Conservation (phyloP, 1,139 yeast genomes). For the Spencermartinsiella ligniputridi region DNA sequence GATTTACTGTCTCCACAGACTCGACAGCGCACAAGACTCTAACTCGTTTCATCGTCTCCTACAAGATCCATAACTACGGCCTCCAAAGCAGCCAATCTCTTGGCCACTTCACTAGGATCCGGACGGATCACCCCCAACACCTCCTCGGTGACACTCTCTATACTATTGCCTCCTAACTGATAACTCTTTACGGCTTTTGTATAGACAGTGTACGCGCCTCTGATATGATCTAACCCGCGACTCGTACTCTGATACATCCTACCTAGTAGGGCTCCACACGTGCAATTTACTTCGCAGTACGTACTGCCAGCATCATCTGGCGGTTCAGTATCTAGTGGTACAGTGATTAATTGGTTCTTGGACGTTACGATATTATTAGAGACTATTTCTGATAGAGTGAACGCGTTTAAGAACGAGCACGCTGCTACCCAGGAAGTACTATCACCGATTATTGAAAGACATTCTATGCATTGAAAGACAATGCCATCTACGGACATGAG, state of each 20-base stretch:
- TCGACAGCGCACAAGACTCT: too few species aligned
- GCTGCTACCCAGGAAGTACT: conserved; percentile 18
- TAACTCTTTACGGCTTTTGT: conserved; percentile 12
- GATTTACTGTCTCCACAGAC: too few species aligned
- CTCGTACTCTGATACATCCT: conserved; percentile 18
- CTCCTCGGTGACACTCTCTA: conserved; percentile 5
- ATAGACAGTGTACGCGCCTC: conserved; percentile 17
- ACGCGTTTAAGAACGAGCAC: conserved; percentile 10
- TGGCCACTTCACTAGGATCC: conserved; percentile 16
- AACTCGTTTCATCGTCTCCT: too few species aligned
- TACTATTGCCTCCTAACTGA: conserved; percentile 11
- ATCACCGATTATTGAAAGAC: conserved; percentile 19
- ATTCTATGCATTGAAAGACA: conserved; percentile 18
- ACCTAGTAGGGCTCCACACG: conserved; percentile 15
- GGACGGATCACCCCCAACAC: conserved; percentile 13
- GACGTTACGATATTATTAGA: conserved; percentile 6
- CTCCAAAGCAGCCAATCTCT: conserved; percentile 17
- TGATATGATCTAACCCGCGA: conserved; percentile 13
- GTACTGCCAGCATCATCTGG: conserved; percentile 15
- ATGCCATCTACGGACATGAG: conserved; percentile 3
- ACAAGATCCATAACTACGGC: conserved; percentile 14
- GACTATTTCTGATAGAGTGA: conserved; percentile 13
- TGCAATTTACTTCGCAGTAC: conserved; percentile 15
- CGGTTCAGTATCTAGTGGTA: background rate
- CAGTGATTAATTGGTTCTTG: conserved; percentile 5